phyloP scores from a whole-genome alignment of 805 yeast genomes.

The Gaillardinia entomophila region DNA sequence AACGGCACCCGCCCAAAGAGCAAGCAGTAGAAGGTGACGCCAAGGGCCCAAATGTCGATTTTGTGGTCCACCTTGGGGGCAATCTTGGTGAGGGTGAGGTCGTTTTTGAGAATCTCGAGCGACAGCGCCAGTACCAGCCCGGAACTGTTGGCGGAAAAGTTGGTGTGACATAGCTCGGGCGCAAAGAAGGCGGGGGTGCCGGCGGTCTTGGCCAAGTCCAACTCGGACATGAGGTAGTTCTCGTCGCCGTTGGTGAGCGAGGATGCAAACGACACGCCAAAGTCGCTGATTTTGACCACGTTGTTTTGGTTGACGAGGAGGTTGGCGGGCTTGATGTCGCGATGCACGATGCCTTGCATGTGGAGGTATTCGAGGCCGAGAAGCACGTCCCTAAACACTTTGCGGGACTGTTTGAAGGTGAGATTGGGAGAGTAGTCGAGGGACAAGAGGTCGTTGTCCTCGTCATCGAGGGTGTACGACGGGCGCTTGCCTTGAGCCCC shows the following conservation, averaged over 20 bases:
- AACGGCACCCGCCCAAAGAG: constrained; percentile 88
- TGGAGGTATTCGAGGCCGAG: constrained; percentile 88
- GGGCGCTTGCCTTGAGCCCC: constrained; percentile 9
- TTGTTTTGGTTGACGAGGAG: constrained; percentile 64
- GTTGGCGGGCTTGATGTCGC: constrained; percentile 96
- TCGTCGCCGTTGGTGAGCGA: constrained; percentile 41
- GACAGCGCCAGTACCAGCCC: constrained; percentile 12
- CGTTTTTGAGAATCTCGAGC: constrained; percentile 16
- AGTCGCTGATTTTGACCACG: constrained; percentile 88
- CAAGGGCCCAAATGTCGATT: constrained; percentile 97
- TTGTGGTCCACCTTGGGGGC: constrained; percentile 62
- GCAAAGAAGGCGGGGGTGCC: constrained; percentile 98
- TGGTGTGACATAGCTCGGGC: constrained; percentile 69
- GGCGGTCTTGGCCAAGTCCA: constrained; percentile 90
- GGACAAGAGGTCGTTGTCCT: constrained; percentile 17
- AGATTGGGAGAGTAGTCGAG: constrained; percentile 48
- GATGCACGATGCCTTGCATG: constrained; percentile 83
- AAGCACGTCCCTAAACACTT: constrained; percentile 75
- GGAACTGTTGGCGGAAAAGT: constrained; percentile 17
- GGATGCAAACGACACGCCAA: constrained; percentile 84
- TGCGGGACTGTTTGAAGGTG: constrained; percentile 59
- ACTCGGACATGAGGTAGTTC: constrained; percentile 42
- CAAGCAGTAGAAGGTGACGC: constrained; percentile 84
- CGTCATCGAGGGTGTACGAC: constrained; percentile 5
- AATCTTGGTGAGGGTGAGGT: constrained; percentile 11